These are phyloP conservation scores for Ananas comosus DNA, from an alignment of 176 grass and related monocot species.

Conservation along the genomic window DNA sequence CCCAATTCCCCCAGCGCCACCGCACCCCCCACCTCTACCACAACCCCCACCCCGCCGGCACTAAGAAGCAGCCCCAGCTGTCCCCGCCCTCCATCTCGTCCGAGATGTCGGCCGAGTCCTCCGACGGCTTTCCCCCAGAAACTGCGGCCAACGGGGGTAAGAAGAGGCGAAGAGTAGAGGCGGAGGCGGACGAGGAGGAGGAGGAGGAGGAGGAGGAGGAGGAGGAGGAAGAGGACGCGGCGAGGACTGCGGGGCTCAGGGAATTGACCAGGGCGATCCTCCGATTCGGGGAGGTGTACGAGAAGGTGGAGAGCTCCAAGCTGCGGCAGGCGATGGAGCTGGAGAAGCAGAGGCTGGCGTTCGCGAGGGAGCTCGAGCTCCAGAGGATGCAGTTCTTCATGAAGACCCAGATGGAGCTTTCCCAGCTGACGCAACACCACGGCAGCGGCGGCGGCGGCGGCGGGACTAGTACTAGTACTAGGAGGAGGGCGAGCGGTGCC, in stretches of 20 bases:
- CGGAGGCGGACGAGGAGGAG: slow-evolving; percentile 8
- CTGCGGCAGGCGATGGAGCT: slow-evolving; percentile 62
- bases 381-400: slow-evolving; percentile 86
- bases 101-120: slow-evolving; percentile 42
- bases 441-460: background rate
- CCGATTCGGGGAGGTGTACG: slow-evolving; percentile 61
- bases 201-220: slow-evolving; percentile 16
- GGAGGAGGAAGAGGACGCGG: slow-evolving; percentile 23
- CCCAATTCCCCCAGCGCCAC: slow-evolving; percentile 54
- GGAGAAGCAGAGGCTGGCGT: slow-evolving; percentile 71
- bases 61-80: slow-evolving; percentile 22
- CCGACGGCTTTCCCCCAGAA: slow-evolving; percentile 67
- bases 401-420: slow-evolving; percentile 78
- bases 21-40: slow-evolving; percentile 33
- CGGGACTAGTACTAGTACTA: slow-evolving; percentile 16
- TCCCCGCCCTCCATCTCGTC: slow-evolving; percentile 19
- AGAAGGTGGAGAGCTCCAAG: slow-evolving; percentile 65
- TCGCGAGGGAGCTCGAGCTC: slow-evolving; percentile 62
- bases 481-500: slow-evolving; percentile 30
- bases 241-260: slow-evolving; percentile 21
- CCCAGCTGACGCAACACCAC: slow-evolving; percentile 37
- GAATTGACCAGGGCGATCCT: slow-evolving; percentile 50
- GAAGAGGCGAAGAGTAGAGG: background rate
- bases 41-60: background rate
- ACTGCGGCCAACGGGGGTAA: slow-evolving; percentile 41